A percentile compares a stretch with the other conserved stretches of the same genome.
Conservation (phyloP, 306 rosid species). For the Neltuma alba region DNA sequence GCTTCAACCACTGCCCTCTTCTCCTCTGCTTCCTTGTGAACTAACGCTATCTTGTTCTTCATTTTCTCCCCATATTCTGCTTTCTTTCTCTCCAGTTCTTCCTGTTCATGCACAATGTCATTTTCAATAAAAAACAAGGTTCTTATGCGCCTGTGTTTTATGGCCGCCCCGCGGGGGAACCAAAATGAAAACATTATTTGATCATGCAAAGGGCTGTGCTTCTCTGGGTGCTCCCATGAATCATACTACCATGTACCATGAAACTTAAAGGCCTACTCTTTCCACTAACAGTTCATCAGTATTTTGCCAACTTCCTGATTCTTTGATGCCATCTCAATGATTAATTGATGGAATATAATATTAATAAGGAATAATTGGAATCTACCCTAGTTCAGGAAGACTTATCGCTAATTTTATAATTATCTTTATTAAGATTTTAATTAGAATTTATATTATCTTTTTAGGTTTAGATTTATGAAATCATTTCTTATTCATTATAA, state of each 20-base stretch:
- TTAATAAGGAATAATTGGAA: no score
- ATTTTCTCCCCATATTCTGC: slow-evolving; percentile 80
- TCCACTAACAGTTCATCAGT: not conserved
- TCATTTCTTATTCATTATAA: no score
- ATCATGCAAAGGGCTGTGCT: no score
- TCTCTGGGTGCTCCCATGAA: not conserved
- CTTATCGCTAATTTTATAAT: not conserved
- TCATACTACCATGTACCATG: not conserved
- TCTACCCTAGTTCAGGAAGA: no score
- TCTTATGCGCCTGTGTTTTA: no score
- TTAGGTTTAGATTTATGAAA: no score
- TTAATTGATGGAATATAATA: no score
- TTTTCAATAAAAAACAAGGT: not conserved
- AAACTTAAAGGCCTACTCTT: not conserved
- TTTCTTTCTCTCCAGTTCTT: slow-evolving; percentile 84
- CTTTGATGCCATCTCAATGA: not conserved
- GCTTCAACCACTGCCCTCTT: slow-evolving; percentile 80
- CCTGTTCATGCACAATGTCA: slow-evolving; percentile 49
- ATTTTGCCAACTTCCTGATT: not conserved
- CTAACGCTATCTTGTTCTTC: slow-evolving; percentile 65
- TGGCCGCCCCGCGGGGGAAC: no score
- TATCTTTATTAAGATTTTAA: no score
- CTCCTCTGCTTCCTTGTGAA: slow-evolving; percentile 93
- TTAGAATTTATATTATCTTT: no score
- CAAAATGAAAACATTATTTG: no score